These are phyloP conservation scores for Hemileia vastatrix DNA, from an alignment of 1,284 basidiomycete species.

Conservation along the genomic window DNA sequence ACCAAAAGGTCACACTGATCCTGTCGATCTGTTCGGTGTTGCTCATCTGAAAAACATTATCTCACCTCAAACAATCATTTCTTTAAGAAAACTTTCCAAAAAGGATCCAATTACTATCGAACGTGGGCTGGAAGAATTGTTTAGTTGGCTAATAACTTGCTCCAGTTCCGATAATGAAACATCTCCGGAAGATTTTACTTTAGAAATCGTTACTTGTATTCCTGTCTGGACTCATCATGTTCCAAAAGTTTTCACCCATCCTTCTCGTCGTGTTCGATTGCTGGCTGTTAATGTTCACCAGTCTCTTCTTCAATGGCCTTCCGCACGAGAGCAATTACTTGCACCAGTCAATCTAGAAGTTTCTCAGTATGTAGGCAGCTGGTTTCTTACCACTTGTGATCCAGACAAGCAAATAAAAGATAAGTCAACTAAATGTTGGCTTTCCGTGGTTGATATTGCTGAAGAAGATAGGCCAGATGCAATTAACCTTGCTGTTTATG, in stretches of 20 bases:
- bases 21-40: slow-evolving; percentile 14
- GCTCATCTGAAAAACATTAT: no score
- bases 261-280: slow-evolving; percentile 13
- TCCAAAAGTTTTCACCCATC: slow-evolving; percentile 10
- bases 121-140: slow-evolving; percentile 20
- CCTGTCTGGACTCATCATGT: slow-evolving; percentile 19
- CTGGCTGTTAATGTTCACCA: slow-evolving; percentile 7
- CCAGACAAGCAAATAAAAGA: slow-evolving; percentile 5
- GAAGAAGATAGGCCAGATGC: background rate
- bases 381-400: slow-evolving; percentile 17
- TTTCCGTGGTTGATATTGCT: background rate
- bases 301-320: background rate
- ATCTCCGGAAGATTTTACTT: slow-evolving; percentile 1
- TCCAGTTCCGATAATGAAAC: background rate
- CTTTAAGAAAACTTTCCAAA: slow-evolving; percentile 15
- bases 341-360: slow-evolving; percentile 15
- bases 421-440: slow-evolving; percentile 9
- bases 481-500: slow-evolving; percentile 8
- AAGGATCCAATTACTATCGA: slow-evolving; percentile 23
- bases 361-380: slow-evolving; percentile 16
- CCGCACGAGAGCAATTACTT: background rate
- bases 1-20: slow-evolving; percentile 17
- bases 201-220: slow-evolving; percentile 10
- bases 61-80: slow-evolving; percentile 12
- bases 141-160: slow-evolving; percentile 9